Evolutionary conservation across 2,329 filamentous ascomycete species (phyloP).

Genomic region (Epichloe gansuensis): DNA sequence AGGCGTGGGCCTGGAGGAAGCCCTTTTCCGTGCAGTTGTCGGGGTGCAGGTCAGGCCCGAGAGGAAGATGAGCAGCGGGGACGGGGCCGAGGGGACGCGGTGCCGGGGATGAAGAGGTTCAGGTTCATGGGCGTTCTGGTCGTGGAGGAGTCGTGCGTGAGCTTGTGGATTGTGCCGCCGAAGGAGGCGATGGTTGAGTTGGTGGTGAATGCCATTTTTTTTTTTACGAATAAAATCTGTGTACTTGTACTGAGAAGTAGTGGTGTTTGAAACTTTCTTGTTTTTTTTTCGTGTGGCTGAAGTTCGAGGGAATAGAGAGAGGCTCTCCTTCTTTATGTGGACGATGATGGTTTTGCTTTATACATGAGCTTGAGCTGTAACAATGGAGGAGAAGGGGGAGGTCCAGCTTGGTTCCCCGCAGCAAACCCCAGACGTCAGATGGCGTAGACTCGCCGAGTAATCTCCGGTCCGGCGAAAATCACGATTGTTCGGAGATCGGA

Average conservation of each 20-base stretch:
- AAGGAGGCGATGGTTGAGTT: slow-evolving; percentile 84
- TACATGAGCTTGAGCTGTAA: not conserved
- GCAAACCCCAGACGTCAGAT: too few relatives aligned
- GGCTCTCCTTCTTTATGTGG: too few relatives aligned
- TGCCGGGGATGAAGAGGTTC: slow-evolving; percentile 80
- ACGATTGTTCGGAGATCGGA: too few relatives aligned
- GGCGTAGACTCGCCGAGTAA: too few relatives aligned
- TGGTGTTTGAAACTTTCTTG: not conserved
- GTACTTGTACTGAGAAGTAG: not conserved
- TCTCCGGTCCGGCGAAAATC: too few relatives aligned
- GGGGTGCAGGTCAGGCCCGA: slow-evolving; percentile 87
- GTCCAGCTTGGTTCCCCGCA: too few relatives aligned
- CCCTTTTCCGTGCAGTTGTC: slow-evolving; percentile 76
- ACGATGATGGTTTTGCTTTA: too few relatives aligned
- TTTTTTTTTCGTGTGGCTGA: too few relatives aligned
- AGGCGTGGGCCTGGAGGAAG: slow-evolving; percentile 80
- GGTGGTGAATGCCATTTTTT: slow-evolving; percentile 69
- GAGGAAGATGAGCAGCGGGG: slow-evolving; percentile 84
- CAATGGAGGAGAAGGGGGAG: not conserved
- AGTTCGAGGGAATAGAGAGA: too few relatives aligned
- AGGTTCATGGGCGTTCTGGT: slow-evolving; percentile 85
- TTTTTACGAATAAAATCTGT: not conserved
- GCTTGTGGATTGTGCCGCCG: slow-evolving; percentile 89
- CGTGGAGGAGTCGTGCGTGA: slow-evolving; percentile 67
- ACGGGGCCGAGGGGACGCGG: slow-evolving; percentile 42